These are phyloP conservation scores for Ogataea saltuana DNA, from an alignment of 805 yeast genomes.

Conservation along the genomic window DNA sequence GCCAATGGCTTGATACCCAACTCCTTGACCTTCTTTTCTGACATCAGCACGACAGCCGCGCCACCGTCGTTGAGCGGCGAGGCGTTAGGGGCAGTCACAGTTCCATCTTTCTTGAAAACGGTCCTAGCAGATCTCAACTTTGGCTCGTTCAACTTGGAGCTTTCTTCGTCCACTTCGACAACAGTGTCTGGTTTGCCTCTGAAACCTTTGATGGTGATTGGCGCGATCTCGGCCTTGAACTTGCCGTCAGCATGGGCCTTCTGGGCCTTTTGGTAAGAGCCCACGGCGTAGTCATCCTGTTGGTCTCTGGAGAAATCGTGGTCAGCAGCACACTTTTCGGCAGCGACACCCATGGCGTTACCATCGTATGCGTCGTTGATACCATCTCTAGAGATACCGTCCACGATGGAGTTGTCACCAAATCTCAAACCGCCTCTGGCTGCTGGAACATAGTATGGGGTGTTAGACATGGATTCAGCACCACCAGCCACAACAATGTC, in stretches of 20 bases:
- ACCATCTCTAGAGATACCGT: constrained; percentile 93
- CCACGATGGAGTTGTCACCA: constrained; percentile 78
- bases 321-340: constrained; percentile 93
- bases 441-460: constrained; percentile 86
- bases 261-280: constrained; percentile 84
- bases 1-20: constrained; percentile 88
- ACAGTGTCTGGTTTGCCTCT: constrained; percentile 86
- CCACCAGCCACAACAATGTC: constrained; percentile 97
- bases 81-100: constrained; percentile 97
- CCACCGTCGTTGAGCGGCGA: constrained; percentile 97
- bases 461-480: constrained; percentile 95
- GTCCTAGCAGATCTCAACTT: constrained; percentile 85
- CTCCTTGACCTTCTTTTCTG: constrained; percentile 82
- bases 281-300: constrained; percentile 87
- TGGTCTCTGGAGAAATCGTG: constrained; percentile 74
- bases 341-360: constrained; percentile 93
- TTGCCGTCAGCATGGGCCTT: constrained; percentile 79
- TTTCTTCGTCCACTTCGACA: constrained; percentile 82
- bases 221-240: constrained; percentile 79
- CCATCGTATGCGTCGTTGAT: constrained; percentile 87
- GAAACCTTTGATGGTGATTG: constrained; percentile 83
- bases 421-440: constrained; percentile 89
- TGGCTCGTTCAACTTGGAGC: constrained; percentile 70
- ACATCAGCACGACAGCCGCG: constrained; percentile 88
- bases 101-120: constrained; percentile 93